Conservation (phyloP, 2,329 filamentous ascomycete genomes). For the Ophiosphaerella korrae region DNA sequence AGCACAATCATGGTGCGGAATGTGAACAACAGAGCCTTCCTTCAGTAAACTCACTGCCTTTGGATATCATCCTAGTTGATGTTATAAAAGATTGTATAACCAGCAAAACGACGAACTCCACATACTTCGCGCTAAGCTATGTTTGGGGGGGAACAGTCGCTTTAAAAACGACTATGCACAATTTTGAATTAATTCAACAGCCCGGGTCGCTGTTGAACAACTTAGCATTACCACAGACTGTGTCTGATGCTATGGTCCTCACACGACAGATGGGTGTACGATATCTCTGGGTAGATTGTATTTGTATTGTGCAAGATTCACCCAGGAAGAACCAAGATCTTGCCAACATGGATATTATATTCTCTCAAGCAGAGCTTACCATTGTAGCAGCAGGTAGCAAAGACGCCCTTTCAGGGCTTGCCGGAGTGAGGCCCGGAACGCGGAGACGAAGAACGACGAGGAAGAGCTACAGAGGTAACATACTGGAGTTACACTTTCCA, state of each 20-base stretch:
- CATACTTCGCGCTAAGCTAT: constrained; percentile 1
- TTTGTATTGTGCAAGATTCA: neutral
- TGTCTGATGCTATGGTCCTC: neutral
- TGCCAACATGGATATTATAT: neutral
- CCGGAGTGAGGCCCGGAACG: neutral
- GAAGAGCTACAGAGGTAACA: neutral
- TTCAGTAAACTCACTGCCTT: neutral
- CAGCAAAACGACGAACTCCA: neutral
- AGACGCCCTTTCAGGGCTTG: neutral
- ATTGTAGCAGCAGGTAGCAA: neutral
- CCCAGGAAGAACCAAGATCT: neutral
- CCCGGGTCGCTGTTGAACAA: neutral
- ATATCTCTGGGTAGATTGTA: constrained; percentile 1
- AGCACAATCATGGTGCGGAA: neutral
- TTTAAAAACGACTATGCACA: neutral
- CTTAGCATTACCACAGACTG: neutral
- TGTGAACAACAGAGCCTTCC: neutral
- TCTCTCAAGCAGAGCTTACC: neutral
- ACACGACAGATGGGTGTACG: neutral
- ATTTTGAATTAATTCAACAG: neutral
- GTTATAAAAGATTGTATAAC: neutral
- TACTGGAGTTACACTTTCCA: neutral
- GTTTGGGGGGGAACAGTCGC: neutral
- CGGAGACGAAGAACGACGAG: neutral
- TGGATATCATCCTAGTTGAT: neutral